phyloP scores from a whole-genome alignment of 768 basidiomycete species.

The Leccinum broughii region DNA sequence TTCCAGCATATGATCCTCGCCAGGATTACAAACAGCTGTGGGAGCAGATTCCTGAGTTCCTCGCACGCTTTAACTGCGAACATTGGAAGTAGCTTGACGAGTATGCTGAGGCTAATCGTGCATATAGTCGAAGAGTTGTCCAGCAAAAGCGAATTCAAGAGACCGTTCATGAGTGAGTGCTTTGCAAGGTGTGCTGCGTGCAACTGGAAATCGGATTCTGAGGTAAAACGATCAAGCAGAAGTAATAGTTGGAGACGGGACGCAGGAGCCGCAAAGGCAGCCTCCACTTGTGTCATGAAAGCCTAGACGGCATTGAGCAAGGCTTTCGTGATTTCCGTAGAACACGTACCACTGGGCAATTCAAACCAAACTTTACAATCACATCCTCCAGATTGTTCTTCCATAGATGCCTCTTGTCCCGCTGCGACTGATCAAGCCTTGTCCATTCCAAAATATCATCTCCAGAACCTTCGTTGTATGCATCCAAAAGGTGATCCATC shows the following conservation, averaged over 20 bases:
- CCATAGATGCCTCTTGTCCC: conserved; percentile 63
- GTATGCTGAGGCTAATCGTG: conserved; percentile 58
- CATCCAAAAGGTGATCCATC: conserved; percentile 74
- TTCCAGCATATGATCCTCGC: conserved; percentile 79
- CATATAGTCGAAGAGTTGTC: conserved; percentile 76
- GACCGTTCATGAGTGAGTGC: conserved; percentile 62
- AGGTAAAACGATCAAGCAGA: conserved; percentile 63
- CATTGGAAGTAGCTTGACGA: conserved; percentile 74
- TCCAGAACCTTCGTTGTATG: conserved; percentile 71
- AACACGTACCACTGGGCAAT: conserved; percentile 60
- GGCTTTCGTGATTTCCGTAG: conserved; percentile 10
- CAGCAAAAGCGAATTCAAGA: conserved; percentile 68
- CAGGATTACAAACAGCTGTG: conserved; percentile 64
- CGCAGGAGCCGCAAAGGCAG: conserved; percentile 58
- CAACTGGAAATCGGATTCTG: conserved; percentile 50
- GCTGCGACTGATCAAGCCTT: conserved; percentile 59
- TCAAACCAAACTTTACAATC: conserved; percentile 62
- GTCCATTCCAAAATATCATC: conserved; percentile 77
- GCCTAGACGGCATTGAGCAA: conserved; percentile 45
- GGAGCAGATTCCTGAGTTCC: conserved; percentile 58
- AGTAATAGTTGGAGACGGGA: conserved; percentile 70
- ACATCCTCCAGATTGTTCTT: conserved; percentile 79
- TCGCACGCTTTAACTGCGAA: conserved; percentile 64
- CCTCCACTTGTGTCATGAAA: conserved; percentile 65
- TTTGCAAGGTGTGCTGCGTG: conserved; percentile 52